Percentiles rank a stretch among this genome's conserved stretches.
phyloP scores from a whole-genome alignment of 495 filamentous ascomycete genomes.

The Lophiostoma macrostomum region DNA sequence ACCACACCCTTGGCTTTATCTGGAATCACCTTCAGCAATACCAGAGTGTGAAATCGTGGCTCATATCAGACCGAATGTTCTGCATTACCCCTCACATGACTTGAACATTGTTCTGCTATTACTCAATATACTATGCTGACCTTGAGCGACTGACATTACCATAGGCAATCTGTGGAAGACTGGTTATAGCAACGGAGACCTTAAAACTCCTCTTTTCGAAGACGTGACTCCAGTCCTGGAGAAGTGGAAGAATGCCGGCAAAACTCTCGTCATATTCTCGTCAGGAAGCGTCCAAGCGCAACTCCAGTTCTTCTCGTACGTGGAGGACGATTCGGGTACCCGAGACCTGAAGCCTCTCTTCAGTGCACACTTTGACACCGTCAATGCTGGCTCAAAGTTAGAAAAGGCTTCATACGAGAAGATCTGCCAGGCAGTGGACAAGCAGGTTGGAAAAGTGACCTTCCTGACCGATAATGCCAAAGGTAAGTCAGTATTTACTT shows the following conservation, averaged over 20 bases:
- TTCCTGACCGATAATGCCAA: constrained; percentile 71
- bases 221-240: constrained; percentile 60
- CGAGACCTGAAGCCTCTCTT: constrained; percentile 54
- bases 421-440: constrained; percentile 50
- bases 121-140: too few species aligned
- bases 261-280: constrained; percentile 64
- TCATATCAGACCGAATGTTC: too few species aligned
- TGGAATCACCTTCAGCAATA: too few species aligned
- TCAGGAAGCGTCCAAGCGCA: constrained; percentile 69
- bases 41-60: too few species aligned
- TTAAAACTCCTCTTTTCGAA: constrained; percentile 63
- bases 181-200: constrained; percentile 59
- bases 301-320: constrained; percentile 66
- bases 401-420: constrained; percentile 58
- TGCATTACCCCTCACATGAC: too few species aligned
- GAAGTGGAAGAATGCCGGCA: constrained; percentile 48
- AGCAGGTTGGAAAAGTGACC: constrained; percentile 47
- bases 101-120: too few species aligned
- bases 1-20: too few species aligned
- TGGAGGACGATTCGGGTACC: constrained; percentile 50
- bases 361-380: constrained; percentile 62
- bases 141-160: constrained; percentile 24
- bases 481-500: constrained; percentile 27
- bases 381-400: constrained; percentile 68
- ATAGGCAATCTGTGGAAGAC: constrained; percentile 63